These are phyloP conservation scores for Pulveroboletus sp. DNA, from an alignment of 768 basidiomycete species.

Conservation along the genomic window DNA sequence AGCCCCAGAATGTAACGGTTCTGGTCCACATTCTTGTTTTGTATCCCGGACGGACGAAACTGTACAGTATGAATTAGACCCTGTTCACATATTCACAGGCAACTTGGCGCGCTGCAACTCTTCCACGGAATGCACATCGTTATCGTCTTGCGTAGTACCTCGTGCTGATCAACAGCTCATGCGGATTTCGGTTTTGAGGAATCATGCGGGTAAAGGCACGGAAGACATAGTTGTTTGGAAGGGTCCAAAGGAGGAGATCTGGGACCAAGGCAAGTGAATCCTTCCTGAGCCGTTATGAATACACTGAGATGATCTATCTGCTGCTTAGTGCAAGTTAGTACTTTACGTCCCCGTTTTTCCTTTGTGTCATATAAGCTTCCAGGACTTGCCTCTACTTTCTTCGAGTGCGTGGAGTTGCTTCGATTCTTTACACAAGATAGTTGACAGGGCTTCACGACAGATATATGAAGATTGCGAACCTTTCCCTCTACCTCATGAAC, in stretches of 20 bases:
- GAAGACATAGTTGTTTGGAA: conserved; percentile 62
- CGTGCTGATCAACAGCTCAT: conserved; percentile 47
- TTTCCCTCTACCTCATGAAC: conserved; percentile 82
- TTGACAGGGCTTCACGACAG: conserved; percentile 30
- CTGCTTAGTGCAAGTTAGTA: conserved; percentile 48
- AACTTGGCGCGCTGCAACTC: conserved; percentile 37
- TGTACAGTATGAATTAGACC: conserved; percentile 50
- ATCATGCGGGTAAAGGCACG: background rate
- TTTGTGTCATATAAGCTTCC: conserved; percentile 25
- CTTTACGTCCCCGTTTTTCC: conserved; percentile 36
- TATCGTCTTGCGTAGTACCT: conserved; percentile 51
- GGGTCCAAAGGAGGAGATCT: conserved; percentile 61
- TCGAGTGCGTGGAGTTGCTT: conserved; percentile 45
- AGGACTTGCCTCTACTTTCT: conserved; percentile 33
- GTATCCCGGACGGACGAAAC: conserved; percentile 25
- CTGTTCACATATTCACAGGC: conserved; percentile 44
- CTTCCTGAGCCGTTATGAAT: background rate
- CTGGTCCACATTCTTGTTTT: conserved; percentile 40
- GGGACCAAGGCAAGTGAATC: conserved; percentile 53
- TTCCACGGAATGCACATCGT: conserved; percentile 33
- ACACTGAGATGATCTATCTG: background rate
- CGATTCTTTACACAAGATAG: background rate
- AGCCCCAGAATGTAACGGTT: conserved; percentile 10
- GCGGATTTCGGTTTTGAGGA: conserved; percentile 43
- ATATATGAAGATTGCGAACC: conserved; percentile 58